Base-by-base conservation (phyloP, 106 monocot species). In the Dendrobium nobile region DNA sequence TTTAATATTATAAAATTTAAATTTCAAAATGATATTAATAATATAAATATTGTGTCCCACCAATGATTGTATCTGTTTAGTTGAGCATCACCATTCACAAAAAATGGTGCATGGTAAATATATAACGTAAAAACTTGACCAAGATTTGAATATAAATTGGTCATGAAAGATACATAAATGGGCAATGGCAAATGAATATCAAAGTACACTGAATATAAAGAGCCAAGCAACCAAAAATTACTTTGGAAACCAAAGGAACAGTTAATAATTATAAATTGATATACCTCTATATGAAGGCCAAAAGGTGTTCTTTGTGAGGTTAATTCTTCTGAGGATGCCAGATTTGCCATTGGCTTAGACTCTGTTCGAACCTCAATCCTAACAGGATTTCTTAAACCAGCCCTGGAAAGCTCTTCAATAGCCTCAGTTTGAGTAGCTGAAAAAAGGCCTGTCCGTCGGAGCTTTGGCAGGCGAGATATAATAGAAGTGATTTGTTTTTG, bases 381-480 rank as follows among this genome's bases (percentile, higher is more conserved):
- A 26, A 91, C 87, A 42, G 98, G 98, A 64, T 98, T 98, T 85
- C 98, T 89, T 79, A 98, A 84, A 61, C 95, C 95, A 74, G 98
- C 98, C 77, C 88, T 92, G 3, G 91, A 82, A 74, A 98, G 94
- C 77, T 98, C 98, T 47, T 89, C 94, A 59, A 98, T 91, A 43
- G 91, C 98, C 83, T 98, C 91, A 7, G 98, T 95, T 79, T 98
- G 98, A 80, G 98, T 98, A 82, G 98, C 98, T 28, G 98, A 98
- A 77, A 98, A 95, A 79, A 98, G 89, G 20, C 98, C 98, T 45
- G 98, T 98, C 75, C 98, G 87, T 7, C 98, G 94, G 47, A 91
- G 94, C 85, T 94, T 98, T 37, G 98, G 98, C 73, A 98, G 74
- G n/a, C 88, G 86, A 81, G 91, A 88, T 79, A 95, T 85, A 67